Evolutionary conservation across 2,329 filamentous ascomycete species (phyloP), one percentile per base, ranked within the genome.

Genomic region (Plectosphaerella cucumerina): DNA sequence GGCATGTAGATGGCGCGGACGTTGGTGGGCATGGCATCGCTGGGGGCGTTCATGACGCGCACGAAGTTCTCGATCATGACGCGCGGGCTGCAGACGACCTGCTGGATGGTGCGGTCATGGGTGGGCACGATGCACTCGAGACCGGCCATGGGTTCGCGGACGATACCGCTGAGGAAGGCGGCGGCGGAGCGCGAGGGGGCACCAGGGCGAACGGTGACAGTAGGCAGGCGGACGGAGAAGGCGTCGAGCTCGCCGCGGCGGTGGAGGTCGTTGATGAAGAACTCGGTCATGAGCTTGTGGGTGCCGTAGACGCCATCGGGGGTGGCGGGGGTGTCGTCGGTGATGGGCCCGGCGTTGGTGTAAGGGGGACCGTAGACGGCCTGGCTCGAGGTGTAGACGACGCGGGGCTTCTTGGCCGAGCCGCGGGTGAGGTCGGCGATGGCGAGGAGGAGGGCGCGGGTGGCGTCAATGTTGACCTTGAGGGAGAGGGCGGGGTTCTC

Each of bases 131-230:
- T 59, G n/a, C 69, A 72, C 23, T 68, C 61, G 53, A 72, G 63
- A 12, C 76, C 75, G 37, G 76, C 70, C 17, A 84, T 63, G 1
- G 80, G 79, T 62, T 86, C 82, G 3, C 82, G 71, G 42, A 86
- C 80, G 58, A 86, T 85, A 1, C 82, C 82, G 3, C 72, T 81
- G 1, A 82, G 72, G 57, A 85, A 86, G 0, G 77, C 81, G 4
- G 76, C 80, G 2, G 82, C 82, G 0, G 82, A 81, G 0, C 78
- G 78, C 3, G 82, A 82, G 0, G 83, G 82, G 22, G 72, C 74
- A 2, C 83, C 82, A 0, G 82, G 79, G 5, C 83, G 71, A 2
- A 86, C 80, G 0, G 80, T 79, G 15, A 86, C 75, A 0, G 82
- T 85, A 0, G 82, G 81, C 14, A 85, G 73, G 0, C 82, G 74